Evolutionary conservation across 495 filamentous ascomycete species (phyloP), one percentile per base, ranked within the genome.

Genomic region (Ramalina peruviana): DNA sequence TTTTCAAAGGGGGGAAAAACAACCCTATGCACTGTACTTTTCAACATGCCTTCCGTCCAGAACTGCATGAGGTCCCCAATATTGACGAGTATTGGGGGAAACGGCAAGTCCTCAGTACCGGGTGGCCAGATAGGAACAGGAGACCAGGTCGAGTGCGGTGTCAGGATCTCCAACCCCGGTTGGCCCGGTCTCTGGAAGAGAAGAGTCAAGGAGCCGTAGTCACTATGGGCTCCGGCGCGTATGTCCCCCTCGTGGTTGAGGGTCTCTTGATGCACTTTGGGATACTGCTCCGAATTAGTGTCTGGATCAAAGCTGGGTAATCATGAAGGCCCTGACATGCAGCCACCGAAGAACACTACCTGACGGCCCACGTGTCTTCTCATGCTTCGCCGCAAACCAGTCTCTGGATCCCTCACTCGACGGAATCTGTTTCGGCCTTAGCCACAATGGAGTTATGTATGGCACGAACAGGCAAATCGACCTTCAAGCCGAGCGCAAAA

Each of bases 1-100:
- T 72, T 69, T 6, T 67, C 68, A 6, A 58, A 65, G 4, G 57
- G 58, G 0, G 87, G 80, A 46, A 93, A 93, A 12, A 93, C 76
- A 17, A 98, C 92, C 25, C 92, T 70, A 59, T 96, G 92, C 17
- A 96, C 81, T 0, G 92, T 95, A 42, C 79, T 85, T 54, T 83
- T 80, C 36, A 96, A 69, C 43, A 95, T 58, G 3, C 88, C 88
- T 46, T 81, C 79, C 1, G 92, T 96, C 92, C 92, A 98, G 58
- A 93, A 88, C 19, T 78, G 81, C 5, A 98, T 76, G 43, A 95
- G 59, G 60, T 98, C 92, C 3, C 89, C 92, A 30, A 95, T 89
- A 58, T 97, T 98, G 23, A 96, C 79, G 13, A 96, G 69, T 38
- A 97, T 88, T 0, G 92, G 87, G 23, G 85, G 82, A 38, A 72